These are phyloP conservation scores for Aspergillus flavus DNA, from an alignment of 2,329 filamentous ascomycete genomes.

Conservation along the genomic window DNA sequence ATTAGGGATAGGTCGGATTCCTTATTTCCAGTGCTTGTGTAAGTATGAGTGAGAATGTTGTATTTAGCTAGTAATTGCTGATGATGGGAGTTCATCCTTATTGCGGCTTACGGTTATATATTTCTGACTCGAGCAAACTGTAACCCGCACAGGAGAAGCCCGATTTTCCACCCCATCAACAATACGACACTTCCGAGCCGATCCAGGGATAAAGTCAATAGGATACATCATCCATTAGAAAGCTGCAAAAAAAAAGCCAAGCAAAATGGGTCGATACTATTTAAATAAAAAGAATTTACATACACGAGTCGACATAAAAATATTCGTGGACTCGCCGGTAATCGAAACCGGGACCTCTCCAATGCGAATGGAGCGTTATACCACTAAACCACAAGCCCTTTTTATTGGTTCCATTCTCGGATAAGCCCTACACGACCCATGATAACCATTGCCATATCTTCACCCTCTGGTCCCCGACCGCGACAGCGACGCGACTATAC, in stretches of 20 bases:
- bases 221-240: too few relatives aligned
- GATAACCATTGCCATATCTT: background rate
- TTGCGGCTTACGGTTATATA: background rate
- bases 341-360: constrained; percentile 18
- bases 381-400: constrained; percentile 15
- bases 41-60: too few relatives aligned
- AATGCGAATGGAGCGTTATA: constrained; percentile 17
- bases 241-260: too few relatives aligned
- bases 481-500: background rate
- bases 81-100: background rate
- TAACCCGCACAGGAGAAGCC: too few relatives aligned
- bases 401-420: background rate
- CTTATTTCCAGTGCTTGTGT: too few relatives aligned
- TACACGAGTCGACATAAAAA: background rate
- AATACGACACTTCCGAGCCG: background rate
- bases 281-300: background rate
- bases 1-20: rapidly evolving
- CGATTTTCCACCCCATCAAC: background rate
- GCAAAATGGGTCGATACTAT: too few relatives aligned
- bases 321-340: constrained; percentile 14
- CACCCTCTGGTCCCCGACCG: background rate
- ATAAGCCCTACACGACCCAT: background rate
- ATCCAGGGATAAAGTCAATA: too few relatives aligned
- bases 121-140: background rate
- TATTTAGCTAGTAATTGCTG: too few relatives aligned